These are phyloP conservation scores for Hericium coralloides DNA, from an alignment of 768 basidiomycete species.

Conservation along the genomic window DNA sequence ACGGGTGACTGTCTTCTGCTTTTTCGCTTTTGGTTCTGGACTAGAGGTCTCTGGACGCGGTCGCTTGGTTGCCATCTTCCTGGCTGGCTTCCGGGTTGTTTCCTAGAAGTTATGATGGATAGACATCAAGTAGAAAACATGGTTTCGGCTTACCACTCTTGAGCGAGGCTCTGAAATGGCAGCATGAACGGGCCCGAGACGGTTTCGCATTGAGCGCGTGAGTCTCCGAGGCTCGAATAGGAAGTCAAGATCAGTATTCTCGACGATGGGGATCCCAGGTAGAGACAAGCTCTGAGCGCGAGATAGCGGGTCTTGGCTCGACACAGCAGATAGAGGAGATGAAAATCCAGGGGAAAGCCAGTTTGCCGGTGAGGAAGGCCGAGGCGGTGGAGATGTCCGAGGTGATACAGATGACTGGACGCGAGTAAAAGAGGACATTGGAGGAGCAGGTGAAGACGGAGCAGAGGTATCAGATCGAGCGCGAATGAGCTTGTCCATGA, in stretches of 20 bases:
- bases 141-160: no score
- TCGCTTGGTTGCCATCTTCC: no score
- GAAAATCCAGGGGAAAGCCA: background rate
- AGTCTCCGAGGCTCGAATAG: no score
- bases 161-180: no score
- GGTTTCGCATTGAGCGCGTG: no score
- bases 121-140: no score
- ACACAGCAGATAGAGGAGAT: background rate
- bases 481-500: constrained; percentile 1
- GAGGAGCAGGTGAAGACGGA: background rate
- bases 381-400: background rate
- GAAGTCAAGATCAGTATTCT: background rate
- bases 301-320: background rate
- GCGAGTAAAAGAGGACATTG: background rate
- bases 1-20: no score
- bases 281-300: background rate
- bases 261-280: background rate
- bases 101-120: no score
- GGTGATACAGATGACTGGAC: background rate
- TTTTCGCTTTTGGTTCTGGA: no score
- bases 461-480: background rate
- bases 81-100: no score
- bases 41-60: no score
- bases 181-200: no score
- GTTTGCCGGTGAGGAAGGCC: background rate